Evolutionary conservation across 495 filamentous ascomycete species (phyloP).

Genomic region (Symbiotaphrina buchneri): DNA sequence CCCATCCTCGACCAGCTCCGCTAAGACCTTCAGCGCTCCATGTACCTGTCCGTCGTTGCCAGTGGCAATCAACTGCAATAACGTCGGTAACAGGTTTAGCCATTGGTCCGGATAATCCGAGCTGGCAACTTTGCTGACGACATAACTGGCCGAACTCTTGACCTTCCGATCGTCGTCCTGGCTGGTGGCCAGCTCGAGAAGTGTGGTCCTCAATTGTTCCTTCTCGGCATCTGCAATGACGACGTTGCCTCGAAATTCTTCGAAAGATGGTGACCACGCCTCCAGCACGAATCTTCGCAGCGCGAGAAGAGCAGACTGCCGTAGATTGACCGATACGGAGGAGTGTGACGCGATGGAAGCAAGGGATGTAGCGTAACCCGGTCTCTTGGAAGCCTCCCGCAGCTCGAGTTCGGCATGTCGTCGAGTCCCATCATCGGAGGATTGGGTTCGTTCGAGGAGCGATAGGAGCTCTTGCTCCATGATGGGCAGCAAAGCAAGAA

Average conservation of each 20-base stretch:
- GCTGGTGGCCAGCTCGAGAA: slow-evolving; percentile 60
- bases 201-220: slow-evolving; percentile 36
- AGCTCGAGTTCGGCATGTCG: slow-evolving; percentile 64
- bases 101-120: slow-evolving; percentile 87
- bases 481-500: background rate
- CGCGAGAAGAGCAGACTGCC: slow-evolving; percentile 62
- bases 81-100: slow-evolving; percentile 60
- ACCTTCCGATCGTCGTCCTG: slow-evolving; percentile 62
- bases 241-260: slow-evolving; percentile 43
- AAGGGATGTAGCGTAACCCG: slow-evolving; percentile 25
- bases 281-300: slow-evolving; percentile 62
- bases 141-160: slow-evolving; percentile 63
- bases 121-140: slow-evolving; percentile 89
- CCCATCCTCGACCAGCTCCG: slow-evolving; percentile 78
- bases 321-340: slow-evolving; percentile 42
- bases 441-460: slow-evolving; percentile 62
- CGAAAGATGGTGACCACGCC: slow-evolving; percentile 48
- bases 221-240: slow-evolving; percentile 43
- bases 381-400: slow-evolving; percentile 7
- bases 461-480: slow-evolving; percentile 27
- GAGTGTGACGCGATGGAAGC: slow-evolving; percentile 55
- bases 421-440: slow-evolving; percentile 39
- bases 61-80: slow-evolving; percentile 53
- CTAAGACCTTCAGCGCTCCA: slow-evolving; percentile 69
- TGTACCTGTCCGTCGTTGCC: slow-evolving; percentile 60